phyloP scores from a whole-genome alignment of 768 basidiomycete genomes.

The Podaxis sp. region DNA sequence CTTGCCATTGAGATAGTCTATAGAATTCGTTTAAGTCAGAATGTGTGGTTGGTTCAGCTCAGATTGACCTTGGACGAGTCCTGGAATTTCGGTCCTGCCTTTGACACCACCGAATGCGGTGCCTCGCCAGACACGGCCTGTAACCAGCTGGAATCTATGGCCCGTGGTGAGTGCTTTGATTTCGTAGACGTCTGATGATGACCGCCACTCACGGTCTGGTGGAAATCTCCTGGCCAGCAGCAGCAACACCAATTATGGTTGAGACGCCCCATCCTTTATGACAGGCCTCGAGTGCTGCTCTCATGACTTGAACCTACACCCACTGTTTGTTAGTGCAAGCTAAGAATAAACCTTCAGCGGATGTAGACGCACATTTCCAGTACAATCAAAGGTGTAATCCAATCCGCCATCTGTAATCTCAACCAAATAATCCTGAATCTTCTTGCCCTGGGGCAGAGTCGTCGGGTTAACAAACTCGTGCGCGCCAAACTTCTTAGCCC shows the following conservation, averaged over 20 bases:
- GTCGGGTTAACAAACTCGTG: constrained; percentile 91
- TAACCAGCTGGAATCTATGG: constrained; percentile 51
- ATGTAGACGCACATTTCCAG: constrained; percentile 66
- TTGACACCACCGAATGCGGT: constrained; percentile 97
- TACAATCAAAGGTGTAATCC: constrained; percentile 97
- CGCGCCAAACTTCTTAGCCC: constrained; percentile 93
- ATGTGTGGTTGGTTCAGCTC: neutral
- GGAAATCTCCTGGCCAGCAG: constrained; percentile 92
- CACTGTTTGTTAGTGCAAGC: neutral
- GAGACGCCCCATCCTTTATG: constrained; percentile 99
- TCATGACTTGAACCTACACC: constrained; percentile 86
- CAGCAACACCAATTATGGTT: constrained; percentile 95
- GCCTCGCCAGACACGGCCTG: constrained; percentile 93
- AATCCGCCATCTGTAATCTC: constrained; percentile 96
- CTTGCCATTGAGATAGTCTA: constrained; percentile 79
- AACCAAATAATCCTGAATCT: constrained; percentile 86
- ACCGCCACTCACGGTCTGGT: constrained; percentile 70
- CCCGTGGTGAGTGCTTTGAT: neutral
- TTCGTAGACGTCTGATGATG: neutral
- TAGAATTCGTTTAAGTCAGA: neutral
- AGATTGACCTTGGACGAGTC: constrained; percentile 79
- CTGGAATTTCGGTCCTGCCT: constrained; percentile 93
- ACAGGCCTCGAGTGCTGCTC: constrained; percentile 94
- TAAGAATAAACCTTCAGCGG: neutral
- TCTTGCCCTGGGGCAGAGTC: constrained; percentile 70